Conservation (phyloP, 1,139 yeast species). For the Debaryomycetaceae sp. region DNA sequence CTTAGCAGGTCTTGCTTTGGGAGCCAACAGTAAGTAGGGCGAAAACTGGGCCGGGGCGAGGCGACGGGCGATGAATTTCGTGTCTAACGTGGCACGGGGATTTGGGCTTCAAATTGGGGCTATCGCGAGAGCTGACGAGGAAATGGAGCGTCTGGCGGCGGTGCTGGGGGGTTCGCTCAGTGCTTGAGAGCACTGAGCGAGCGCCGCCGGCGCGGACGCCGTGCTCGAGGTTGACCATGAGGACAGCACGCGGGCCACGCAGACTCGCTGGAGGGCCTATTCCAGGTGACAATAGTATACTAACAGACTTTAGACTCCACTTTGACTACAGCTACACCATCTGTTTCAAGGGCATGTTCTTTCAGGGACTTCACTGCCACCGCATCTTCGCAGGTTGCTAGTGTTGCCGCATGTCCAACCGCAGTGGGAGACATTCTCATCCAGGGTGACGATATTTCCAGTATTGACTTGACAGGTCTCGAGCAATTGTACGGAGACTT, state of each 20-base stretch:
- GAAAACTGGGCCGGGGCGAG: background rate
- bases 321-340: constrained; percentile 47
- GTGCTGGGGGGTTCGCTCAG: background rate
- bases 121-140: background rate
- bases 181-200: background rate
- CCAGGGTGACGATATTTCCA: constrained; percentile 53
- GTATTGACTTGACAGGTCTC: constrained; percentile 54
- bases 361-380: constrained; percentile 62
- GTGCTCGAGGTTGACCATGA: background rate
- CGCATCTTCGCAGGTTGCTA: constrained; percentile 73
- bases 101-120: constrained; percentile 1
- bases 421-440: constrained; percentile 77
- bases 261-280: background rate
- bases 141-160: background rate
- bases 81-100: background rate
- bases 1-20: constrained; percentile 44
- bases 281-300: constrained; percentile 1
- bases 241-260: background rate
- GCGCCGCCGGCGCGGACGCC: background rate
- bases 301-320: constrained; percentile 35
- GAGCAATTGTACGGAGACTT: constrained; percentile 76
- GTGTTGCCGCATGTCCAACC: constrained; percentile 69
- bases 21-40: constrained; percentile 48
- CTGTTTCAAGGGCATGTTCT: constrained; percentile 54
- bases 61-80: background rate